phyloP scores from a whole-genome alignment of 140 eudicot species.

The Erigeron philadelphicus region DNA sequence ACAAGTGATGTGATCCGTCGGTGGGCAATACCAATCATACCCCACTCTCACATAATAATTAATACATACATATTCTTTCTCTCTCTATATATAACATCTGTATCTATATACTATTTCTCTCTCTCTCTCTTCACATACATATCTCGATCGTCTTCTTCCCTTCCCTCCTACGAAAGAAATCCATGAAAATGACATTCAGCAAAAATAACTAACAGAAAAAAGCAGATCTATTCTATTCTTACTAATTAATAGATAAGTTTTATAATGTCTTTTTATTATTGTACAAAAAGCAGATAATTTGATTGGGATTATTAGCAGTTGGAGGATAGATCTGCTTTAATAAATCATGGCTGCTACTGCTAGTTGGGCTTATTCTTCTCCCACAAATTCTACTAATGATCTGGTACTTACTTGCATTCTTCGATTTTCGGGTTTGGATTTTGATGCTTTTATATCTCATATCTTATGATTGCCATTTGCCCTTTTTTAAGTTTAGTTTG shows the following conservation, averaged over 20 bases:
- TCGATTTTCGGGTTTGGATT: background rate
- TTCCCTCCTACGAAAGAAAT: slow-evolving; percentile 27
- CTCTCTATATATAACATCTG: slow-evolving; percentile 9
- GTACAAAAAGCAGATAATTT: slow-evolving; percentile 28
- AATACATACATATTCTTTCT: background rate
- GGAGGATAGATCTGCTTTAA: slow-evolving; percentile 47
- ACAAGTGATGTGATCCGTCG: slow-evolving; percentile 30
- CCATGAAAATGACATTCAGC: slow-evolving; percentile 21
- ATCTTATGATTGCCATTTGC: too few relatives aligned
- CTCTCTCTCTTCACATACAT: background rate
- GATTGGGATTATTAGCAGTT: slow-evolving; percentile 22
- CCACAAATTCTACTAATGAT: slow-evolving; percentile 67
- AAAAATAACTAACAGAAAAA: background rate
- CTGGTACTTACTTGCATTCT: slow-evolving; percentile 36
- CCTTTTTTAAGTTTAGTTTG: too few relatives aligned
- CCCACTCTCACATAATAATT: background rate
- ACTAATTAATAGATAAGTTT: slow-evolving; percentile 10
- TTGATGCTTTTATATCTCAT: background rate
- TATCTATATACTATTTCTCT: too few relatives aligned
- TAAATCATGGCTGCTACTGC: slow-evolving; percentile 64
- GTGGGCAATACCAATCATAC: slow-evolving; percentile 16
- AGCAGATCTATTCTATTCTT: slow-evolving; percentile 24
- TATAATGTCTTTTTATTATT: background rate
- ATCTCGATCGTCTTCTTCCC: slow-evolving; percentile 18
- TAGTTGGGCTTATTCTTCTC: slow-evolving; percentile 68